Percentiles rank a stretch among this genome's conserved stretches.
phyloP scores from a whole-genome alignment of 805 yeast genomes.

The Millerozyma miso region DNA sequence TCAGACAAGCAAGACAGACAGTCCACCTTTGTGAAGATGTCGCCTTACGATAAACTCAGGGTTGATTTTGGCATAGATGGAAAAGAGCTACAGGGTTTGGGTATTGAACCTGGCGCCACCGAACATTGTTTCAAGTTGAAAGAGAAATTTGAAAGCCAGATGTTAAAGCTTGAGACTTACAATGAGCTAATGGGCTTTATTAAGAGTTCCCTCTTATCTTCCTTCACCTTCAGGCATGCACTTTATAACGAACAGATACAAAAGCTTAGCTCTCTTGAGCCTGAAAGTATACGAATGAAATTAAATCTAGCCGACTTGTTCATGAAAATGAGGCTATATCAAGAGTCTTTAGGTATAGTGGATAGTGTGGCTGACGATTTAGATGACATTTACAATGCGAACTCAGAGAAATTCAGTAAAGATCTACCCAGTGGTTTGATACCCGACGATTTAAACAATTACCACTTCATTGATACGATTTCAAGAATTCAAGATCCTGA shows the following conservation, averaged over 20 bases:
- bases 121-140: conserved; percentile 40
- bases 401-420: conserved; percentile 4
- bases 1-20: conserved; percentile 29
- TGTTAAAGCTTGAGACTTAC: conserved; percentile 51
- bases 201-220: conserved; percentile 46
- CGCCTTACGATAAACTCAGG: conserved; percentile 51
- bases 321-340: conserved; percentile 51
- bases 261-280: conserved; percentile 22
- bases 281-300: conserved; percentile 40
- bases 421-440: conserved; percentile 1
- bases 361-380: conserved; percentile 37
- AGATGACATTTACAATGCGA: conserved; percentile 4
- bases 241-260: conserved; percentile 9
- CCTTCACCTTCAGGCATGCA: conserved; percentile 40
- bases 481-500: not conserved
- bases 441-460: conserved; percentile 7
- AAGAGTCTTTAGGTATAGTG: conserved; percentile 56
- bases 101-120: conserved; percentile 12
- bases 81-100: conserved; percentile 22
- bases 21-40: conserved; percentile 39
- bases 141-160: conserved; percentile 26
- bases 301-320: conserved; percentile 51
- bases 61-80: conserved; percentile 46
- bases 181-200: conserved; percentile 38
- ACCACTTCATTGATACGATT: conserved; percentile 3